phyloP scores from a whole-genome alignment of 768 basidiomycete genomes.

The Hirschioporus abietinus region DNA sequence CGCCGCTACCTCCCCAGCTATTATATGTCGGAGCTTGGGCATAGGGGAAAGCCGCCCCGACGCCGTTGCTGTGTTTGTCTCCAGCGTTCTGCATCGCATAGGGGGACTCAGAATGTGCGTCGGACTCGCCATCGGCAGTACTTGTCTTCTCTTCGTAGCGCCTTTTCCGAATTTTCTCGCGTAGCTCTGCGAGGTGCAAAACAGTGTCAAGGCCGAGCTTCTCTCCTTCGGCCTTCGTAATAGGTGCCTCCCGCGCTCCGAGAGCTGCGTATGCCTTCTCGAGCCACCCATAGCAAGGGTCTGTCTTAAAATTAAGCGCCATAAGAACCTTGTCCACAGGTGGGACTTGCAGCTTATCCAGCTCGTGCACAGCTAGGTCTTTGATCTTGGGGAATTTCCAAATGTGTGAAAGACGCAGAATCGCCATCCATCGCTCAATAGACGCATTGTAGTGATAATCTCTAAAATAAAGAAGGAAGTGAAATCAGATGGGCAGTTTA shows the following conservation, averaged over 20 bases:
- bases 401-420: conserved; percentile 32
- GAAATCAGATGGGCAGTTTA: background rate
- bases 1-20: background rate
- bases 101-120: background rate
- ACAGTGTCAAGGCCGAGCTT: conserved; percentile 37
- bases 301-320: conserved; percentile 30
- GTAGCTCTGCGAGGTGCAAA: conserved; percentile 31
- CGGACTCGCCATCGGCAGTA: background rate
- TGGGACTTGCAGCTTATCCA: conserved; percentile 31
- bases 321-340: conserved; percentile 33
- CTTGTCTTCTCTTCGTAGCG: background rate
- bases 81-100: background rate
- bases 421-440: conserved; percentile 35
- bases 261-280: conserved; percentile 31
- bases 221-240: conserved; percentile 34
- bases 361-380: conserved; percentile 30
- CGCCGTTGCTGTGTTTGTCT: background rate
- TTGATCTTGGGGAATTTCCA: conserved; percentile 40
- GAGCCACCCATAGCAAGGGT: conserved; percentile 23
- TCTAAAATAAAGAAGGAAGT: background rate
- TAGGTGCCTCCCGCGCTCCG: conserved; percentile 31
- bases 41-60: background rate
- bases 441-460: conserved; percentile 28
- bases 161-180: conserved; percentile 22
- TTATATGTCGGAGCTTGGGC: background rate